phyloP scores from a whole-genome alignment of 306 rosid genomes.

The Lathyrus oleraceus region DNA sequence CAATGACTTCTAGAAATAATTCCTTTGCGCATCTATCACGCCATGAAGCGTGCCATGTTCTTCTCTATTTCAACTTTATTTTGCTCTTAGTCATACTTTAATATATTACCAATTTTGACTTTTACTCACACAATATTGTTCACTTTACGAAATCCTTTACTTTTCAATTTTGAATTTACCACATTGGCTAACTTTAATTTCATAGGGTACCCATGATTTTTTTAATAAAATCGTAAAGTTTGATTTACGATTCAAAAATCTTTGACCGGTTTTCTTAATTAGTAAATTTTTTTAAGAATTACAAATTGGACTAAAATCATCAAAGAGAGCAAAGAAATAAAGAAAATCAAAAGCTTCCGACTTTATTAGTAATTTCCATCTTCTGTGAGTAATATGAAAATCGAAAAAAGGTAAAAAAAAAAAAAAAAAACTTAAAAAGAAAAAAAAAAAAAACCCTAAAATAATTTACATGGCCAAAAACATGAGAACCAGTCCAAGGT shows the following conservation, averaged over 20 bases:
- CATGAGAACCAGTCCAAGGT: constrained; percentile 6
- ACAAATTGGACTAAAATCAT: background rate
- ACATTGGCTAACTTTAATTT: background rate
- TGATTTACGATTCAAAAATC: background rate
- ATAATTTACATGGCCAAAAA: constrained; percentile 27
- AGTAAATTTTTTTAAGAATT: background rate
- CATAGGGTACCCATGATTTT: no score
- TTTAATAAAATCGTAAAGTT: no score
- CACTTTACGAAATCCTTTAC: constrained; percentile 5
- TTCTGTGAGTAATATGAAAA: background rate
- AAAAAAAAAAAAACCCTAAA: constrained; percentile 17
- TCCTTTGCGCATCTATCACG: constrained; percentile 31
- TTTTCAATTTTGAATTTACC: background rate
- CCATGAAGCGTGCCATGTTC: constrained; percentile 10
- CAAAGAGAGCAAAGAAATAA: constrained; percentile 13
- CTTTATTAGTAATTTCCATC: constrained; percentile 19
- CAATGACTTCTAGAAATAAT: background rate
- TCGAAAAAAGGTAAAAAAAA: background rate
- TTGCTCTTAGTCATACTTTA: background rate
- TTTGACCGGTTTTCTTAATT: background rate
- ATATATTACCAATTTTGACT: constrained; percentile 36
- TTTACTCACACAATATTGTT: background rate
- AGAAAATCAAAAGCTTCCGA: constrained; percentile 24
- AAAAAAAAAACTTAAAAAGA: background rate
- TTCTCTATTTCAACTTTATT: constrained; percentile 2